A percentile compares a stretch with the other conserved stretches of the same genome.
Conservation (phyloP, 164 flowering plant species). For the Liquidambar formosana region DNA sequence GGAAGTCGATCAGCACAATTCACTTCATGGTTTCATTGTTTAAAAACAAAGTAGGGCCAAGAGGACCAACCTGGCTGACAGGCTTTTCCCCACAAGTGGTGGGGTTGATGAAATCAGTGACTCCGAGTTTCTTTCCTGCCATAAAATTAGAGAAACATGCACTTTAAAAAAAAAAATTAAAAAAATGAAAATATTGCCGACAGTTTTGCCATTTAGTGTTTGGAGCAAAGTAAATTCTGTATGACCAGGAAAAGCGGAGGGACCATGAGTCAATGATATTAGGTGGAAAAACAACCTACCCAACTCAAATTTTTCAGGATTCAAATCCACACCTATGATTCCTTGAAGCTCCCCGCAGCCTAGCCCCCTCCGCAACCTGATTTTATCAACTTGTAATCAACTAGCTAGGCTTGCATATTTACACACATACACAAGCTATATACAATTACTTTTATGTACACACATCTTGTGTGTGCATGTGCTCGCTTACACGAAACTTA, state of each 20-base stretch:
- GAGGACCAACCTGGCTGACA: slow-evolving; percentile 42
- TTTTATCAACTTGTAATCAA: not conserved
- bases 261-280: too few species aligned
- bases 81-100: slow-evolving; percentile 34
- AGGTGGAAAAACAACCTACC: slow-evolving; percentile 26
- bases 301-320: slow-evolving; percentile 52
- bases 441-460: too few species aligned
- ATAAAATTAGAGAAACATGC: not conserved
- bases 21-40: too few species aligned
- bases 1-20: too few species aligned
- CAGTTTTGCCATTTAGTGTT: not conserved
- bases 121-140: slow-evolving; percentile 62
- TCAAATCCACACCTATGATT: slow-evolving; percentile 75
- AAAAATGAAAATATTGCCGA: too few species aligned
- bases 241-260: not conserved
- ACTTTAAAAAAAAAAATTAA: too few species aligned
- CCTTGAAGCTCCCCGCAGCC: slow-evolving; percentile 55
- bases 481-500: too few species aligned
- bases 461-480: too few species aligned
- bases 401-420: not conserved
- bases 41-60: too few species aligned
- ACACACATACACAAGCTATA: too few species aligned
- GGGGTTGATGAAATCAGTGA: slow-evolving; percentile 68
- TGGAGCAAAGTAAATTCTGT: not conserved
- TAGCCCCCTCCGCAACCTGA: slow-evolving; percentile 77